Conservation (phyloP, 176 grass and related monocot species). For the Cenchrus americanus region DNA sequence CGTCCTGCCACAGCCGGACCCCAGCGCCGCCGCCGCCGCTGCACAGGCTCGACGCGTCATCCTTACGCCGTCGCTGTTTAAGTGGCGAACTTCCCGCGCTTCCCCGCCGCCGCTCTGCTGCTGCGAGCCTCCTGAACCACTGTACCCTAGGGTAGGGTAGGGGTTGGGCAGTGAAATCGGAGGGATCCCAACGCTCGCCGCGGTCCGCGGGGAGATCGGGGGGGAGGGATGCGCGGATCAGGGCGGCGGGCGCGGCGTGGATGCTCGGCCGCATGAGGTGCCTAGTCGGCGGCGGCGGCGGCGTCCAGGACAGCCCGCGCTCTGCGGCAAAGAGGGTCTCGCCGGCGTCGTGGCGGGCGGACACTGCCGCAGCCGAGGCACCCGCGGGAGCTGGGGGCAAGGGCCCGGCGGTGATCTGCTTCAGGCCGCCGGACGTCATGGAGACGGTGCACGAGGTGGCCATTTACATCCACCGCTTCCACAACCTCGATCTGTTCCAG, state of each 20-base stretch:
- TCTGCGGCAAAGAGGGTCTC: conserved; percentile 51
- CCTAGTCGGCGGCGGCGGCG: conserved; percentile 51
- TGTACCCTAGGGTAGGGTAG: no score
- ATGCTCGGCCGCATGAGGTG: conserved; percentile 78
- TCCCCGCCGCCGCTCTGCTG: background rate
- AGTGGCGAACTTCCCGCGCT: background rate
- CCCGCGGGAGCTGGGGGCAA: background rate
- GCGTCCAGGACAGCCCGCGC: conserved; percentile 67
- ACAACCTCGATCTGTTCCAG: conserved; percentile 99
- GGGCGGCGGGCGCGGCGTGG: conserved; percentile 11
- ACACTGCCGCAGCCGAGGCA: conserved; percentile 30
- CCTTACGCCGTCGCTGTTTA: background rate
- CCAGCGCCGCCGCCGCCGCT: background rate
- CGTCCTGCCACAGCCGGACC: background rate
- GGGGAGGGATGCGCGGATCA: conserved; percentile 56
- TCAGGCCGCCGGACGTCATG: conserved; percentile 68
- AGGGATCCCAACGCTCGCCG: background rate
- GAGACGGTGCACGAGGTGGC: conserved; percentile 95
- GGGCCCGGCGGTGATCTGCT: conserved; percentile 8
- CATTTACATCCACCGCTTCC: conserved; percentile 95
- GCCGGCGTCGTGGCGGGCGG: conserved; percentile 62
- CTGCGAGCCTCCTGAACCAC: background rate
- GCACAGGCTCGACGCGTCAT: background rate
- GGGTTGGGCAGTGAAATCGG: background rate
- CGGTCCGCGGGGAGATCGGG: conserved; percentile 35